These are phyloP conservation scores for Hypsizygus ulmarius DNA, from an alignment of 1,284 basidiomycete genomes.

Conservation along the genomic window DNA sequence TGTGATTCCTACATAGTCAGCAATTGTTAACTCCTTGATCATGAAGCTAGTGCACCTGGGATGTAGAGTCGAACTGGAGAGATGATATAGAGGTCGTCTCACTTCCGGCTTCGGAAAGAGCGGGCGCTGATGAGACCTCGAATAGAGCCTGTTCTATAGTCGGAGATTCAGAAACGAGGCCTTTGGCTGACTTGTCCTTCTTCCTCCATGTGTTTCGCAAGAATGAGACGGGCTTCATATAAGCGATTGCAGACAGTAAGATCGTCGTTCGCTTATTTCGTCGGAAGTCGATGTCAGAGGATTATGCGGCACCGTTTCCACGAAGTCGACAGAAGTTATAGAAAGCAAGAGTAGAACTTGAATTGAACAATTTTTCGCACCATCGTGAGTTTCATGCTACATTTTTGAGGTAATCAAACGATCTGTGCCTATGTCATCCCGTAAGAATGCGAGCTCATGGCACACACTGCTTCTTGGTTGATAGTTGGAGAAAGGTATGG, in stretches of 20 bases:
- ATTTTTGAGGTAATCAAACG: constrained; percentile 25
- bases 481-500: constrained; percentile 6
- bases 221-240: constrained; percentile 36
- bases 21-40: not conserved
- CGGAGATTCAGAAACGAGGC: constrained; percentile 7
- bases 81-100: constrained; percentile 7
- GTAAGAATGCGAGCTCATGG: constrained; percentile 7
- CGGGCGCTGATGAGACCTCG: constrained; percentile 4
- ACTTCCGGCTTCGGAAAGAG: not conserved
- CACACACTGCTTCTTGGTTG: constrained; percentile 9
- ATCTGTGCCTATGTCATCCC: constrained; percentile 30
- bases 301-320: too few relatives aligned
- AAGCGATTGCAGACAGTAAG: not conserved
- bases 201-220: constrained; percentile 36
- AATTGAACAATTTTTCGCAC: constrained; percentile 12
- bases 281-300: not conserved
- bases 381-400: constrained; percentile 9
- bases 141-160: constrained; percentile 2
- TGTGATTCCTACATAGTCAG: not conserved
- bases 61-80: constrained; percentile 6
- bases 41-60: not conserved
- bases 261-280: not conserved
- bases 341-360: constrained; percentile 4
- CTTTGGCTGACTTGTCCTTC: constrained; percentile 23
- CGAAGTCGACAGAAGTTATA: not conserved